Evolutionary conservation across 257 asterid species (phyloP).

Genomic region (Plectranthus barbatus): DNA sequence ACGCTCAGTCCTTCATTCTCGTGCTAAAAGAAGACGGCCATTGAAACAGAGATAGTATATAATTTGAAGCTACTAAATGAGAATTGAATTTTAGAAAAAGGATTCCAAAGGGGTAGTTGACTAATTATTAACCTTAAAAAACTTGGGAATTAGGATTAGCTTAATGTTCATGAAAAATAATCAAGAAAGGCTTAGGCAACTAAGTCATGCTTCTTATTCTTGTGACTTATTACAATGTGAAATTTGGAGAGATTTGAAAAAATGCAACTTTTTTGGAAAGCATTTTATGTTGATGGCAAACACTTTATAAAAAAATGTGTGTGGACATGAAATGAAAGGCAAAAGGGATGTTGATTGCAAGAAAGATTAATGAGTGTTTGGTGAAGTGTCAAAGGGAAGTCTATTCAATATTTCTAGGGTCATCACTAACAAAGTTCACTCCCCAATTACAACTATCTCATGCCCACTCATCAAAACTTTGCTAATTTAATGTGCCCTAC

Average conservation of each 20-base stretch:
- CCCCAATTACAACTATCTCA: slow-evolving; percentile 22
- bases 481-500: slow-evolving; percentile 32
- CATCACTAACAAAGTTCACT: slow-evolving; percentile 14
- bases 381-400: slow-evolving; percentile 42
- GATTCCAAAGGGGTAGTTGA: too few species aligned
- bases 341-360: slow-evolving; percentile 27
- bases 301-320: background rate
- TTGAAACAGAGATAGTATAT: too few species aligned
- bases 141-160: too few species aligned
- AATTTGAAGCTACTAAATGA: too few species aligned
- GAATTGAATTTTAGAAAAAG: too few species aligned
- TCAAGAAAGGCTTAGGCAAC: too few species aligned
- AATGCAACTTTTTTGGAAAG: slow-evolving; percentile 16
- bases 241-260: slow-evolving; percentile 1
- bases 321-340: slow-evolving; percentile 29
- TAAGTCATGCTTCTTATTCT: too few species aligned
- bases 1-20: too few species aligned
- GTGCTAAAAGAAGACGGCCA: too few species aligned
- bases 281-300: background rate
- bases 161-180: too few species aligned
- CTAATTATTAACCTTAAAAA: too few species aligned
- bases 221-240: too few species aligned
- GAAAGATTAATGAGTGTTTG: slow-evolving; percentile 24
- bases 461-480: slow-evolving; percentile 22
- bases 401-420: background rate